Evolutionary conservation across 106 monocot genomes (phyloP).

Genomic region (Xerophyta viscosa): DNA sequence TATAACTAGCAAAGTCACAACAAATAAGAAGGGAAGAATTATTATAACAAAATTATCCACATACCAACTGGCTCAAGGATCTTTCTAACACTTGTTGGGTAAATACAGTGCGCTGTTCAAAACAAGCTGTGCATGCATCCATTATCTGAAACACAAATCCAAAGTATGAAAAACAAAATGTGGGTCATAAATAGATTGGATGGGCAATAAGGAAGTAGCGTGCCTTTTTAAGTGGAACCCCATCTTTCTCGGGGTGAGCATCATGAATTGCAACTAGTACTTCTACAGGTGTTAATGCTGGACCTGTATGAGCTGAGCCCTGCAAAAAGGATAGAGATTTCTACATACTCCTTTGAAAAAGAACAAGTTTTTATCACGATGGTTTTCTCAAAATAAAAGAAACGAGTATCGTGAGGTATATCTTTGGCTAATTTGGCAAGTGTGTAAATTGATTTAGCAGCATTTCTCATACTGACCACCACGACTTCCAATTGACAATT

Average conservation of each 20-base stretch:
- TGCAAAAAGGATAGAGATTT: no score
- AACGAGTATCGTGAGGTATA: no score
- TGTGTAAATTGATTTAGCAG: no score
- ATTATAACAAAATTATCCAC: not conserved
- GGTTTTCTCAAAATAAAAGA: no score
- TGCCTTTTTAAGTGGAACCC: conserved; percentile 82
- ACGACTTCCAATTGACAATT: no score
- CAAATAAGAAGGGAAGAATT: no score
- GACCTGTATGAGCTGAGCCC: conserved; percentile 98
- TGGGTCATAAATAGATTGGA: no score
- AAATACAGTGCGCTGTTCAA: conserved; percentile 97
- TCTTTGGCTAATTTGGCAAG: no score
- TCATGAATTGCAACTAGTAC: conserved; percentile 92
- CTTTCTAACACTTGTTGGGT: conserved; percentile 88
- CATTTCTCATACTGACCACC: no score
- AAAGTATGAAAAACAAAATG: not conserved
- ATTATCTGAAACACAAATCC: conserved; percentile 50
- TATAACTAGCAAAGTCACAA: not conserved
- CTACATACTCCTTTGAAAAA: no score
- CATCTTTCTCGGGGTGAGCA: conserved; percentile 76
- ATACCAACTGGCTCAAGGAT: conserved; percentile 79
- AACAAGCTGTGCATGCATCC: conserved; percentile 93
- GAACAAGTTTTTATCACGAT: no score
- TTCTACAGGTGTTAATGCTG: conserved; percentile 91
- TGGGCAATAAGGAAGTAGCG: not conserved